Conservation (phyloP, 495 filamentous ascomycete species). For the Daldinia childiae region DNA sequence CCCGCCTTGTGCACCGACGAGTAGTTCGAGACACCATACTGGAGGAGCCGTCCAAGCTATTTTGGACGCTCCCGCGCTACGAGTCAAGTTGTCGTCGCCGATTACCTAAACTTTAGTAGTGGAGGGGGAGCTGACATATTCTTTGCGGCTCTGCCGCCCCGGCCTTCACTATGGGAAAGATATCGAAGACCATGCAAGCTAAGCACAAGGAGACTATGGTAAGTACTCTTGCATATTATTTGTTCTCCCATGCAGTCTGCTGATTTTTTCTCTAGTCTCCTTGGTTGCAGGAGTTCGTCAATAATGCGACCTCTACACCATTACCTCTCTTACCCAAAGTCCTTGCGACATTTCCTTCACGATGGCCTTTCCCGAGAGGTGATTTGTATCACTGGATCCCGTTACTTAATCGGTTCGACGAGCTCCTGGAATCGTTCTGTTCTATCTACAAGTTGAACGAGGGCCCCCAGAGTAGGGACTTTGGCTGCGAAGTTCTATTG, state of each 20-base stretch:
- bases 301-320: constrained; percentile 70
- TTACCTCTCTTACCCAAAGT: constrained; percentile 78
- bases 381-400: constrained; percentile 99
- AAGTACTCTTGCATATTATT: constrained; percentile 53
- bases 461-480: constrained; percentile 81
- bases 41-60: constrained; percentile 43
- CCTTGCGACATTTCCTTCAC: constrained; percentile 80
- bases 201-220: constrained; percentile 96
- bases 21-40: constrained; percentile 15
- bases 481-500: constrained; percentile 70
- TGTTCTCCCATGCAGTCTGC: constrained; percentile 46
- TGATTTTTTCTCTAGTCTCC: constrained; percentile 72
- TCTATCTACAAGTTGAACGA: constrained; percentile 81
- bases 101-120: constrained; percentile 52
- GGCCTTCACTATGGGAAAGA: constrained; percentile 83
- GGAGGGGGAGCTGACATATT: constrained; percentile 58
- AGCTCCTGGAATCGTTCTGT: constrained; percentile 81
- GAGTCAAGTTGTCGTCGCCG: constrained; percentile 51
- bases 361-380: constrained; percentile 96
- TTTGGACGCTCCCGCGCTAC: constrained; percentile 46
- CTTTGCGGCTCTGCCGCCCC: constrained; percentile 65
- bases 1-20: constrained; percentile 30
- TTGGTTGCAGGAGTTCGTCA: constrained; percentile 81
- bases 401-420: constrained; percentile 92
- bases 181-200: constrained; percentile 90